Percentiles rank a stretch among this genome's conserved stretches.
These are phyloP conservation scores for Sphaceloma murrayae DNA, from an alignment of 2,329 filamentous ascomycete genomes.

Conservation along the genomic window DNA sequence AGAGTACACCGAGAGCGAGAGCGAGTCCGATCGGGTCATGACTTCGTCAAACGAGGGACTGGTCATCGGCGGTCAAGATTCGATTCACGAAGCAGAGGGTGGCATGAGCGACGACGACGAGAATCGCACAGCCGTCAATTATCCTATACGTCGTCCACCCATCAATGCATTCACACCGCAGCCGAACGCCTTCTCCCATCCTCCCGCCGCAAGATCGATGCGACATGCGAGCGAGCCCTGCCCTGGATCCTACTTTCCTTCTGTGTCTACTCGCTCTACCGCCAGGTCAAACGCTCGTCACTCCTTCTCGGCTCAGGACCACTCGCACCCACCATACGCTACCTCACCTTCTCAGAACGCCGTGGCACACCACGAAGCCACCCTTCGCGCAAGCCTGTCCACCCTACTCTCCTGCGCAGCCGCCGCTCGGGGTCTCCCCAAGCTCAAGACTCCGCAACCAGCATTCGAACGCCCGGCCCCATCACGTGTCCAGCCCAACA, in stretches of 20 bases:
- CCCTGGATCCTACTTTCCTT: slow-evolving; percentile 36
- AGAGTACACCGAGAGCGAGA: slow-evolving; percentile 90
- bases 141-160: slow-evolving; percentile 39
- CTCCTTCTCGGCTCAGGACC: slow-evolving; percentile 29
- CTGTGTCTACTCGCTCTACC: slow-evolving; percentile 27
- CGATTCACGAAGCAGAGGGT: not conserved
- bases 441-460: slow-evolving; percentile 36
- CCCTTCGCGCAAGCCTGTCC: slow-evolving; percentile 82
- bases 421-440: slow-evolving; percentile 72
- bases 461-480: slow-evolving; percentile 22
- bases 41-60: slow-evolving; percentile 53
- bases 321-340: slow-evolving; percentile 50
- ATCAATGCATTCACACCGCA: slow-evolving; percentile 63
- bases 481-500: slow-evolving; percentile 39
- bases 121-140: slow-evolving; percentile 71
- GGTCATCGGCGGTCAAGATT: slow-evolving; percentile 17
- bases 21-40: slow-evolving; percentile 66
- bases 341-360: slow-evolving; percentile 67
- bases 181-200: slow-evolving; percentile 86
- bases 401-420: slow-evolving; percentile 92
- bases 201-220: slow-evolving; percentile 47
- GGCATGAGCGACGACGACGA: slow-evolving; percentile 55
- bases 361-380: slow-evolving; percentile 71
- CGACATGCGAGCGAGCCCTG: slow-evolving; percentile 43
- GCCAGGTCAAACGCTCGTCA: slow-evolving; percentile 26